Base-by-base conservation (phyloP, 768 basidiomycete species). In the Trametes villosa region DNA sequence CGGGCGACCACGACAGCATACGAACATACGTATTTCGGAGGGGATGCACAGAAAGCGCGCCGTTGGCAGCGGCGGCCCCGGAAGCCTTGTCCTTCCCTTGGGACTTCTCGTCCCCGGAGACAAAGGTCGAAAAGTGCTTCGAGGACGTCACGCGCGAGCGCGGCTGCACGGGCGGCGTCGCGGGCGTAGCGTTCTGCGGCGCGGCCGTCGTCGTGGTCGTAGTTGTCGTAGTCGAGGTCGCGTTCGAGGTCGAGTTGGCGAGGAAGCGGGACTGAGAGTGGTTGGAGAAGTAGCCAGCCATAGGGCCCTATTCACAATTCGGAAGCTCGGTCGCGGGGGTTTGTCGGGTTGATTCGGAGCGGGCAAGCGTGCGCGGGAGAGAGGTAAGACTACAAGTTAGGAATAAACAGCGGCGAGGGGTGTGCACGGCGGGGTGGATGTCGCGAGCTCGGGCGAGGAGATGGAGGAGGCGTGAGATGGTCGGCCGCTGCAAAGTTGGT, bases 11-110 rank as follows among this genome's bases (percentile, higher is more conserved):
- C 58, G 58, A 62, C 53, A 69, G 61, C 69, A 67, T 79, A 86
- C 82, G 83, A 86, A 89, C 90, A 86, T 89, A 92, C 91, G 91
- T 92, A 80, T 89, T 89, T 82, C 88, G 80, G 65, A 93, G 80
- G 55, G 91, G 91, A 76, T 92, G 91, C 3, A 89, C 85, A 40
- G 76, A 74, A 36, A 64, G 68, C 57, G 75, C 67, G 55, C 71
- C 78, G 66, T 76, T 77, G 20, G 78, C 69, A 20, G 75, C 67
- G 50, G 71, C 69, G 47, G 69, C 73, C n/a, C 72, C 74, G 36
- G 72, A 61, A 18, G 71, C 60, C 57, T 74, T 76, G 67, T 83
- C 82, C 65, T 81, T 81, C 27, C 75, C 69, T 27, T 72, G 75
- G 38, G 67, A 66, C 59, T 79, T 80, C 65, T 87, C 76, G 51